phyloP scores from a whole-genome alignment of 2,329 filamentous ascomycete genomes.

The Aspergillus ochraceus region DNA sequence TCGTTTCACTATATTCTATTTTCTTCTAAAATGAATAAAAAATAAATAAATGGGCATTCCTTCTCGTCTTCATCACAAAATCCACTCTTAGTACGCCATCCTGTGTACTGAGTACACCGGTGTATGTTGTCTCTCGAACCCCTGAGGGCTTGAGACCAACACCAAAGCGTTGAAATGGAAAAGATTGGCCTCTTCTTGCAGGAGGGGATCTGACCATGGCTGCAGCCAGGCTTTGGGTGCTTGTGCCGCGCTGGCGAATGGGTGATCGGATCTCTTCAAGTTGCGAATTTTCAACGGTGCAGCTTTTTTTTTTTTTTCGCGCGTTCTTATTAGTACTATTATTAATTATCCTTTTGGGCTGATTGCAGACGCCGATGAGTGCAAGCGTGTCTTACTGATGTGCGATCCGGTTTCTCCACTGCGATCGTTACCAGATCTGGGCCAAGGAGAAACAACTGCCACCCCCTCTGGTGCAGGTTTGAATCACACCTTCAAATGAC shows the following conservation, averaged over 20 bases:
- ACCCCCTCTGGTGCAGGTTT: not conserved
- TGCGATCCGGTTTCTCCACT: constrained; percentile 23
- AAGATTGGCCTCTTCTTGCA: constrained; percentile 14
- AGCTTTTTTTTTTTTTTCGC: not conserved
- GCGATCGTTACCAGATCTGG: constrained; percentile 26
- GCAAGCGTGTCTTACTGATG: constrained; percentile 12
- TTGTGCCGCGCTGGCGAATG: constrained; percentile 12
- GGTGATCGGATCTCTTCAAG: constrained; percentile 21
- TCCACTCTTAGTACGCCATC: not conserved
- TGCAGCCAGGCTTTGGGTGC: constrained; percentile 16
- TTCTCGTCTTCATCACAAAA: not conserved
- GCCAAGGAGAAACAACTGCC: constrained; percentile 10
- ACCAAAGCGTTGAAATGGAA: not conserved
- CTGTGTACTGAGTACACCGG: too few species aligned
- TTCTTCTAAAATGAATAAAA: constrained; percentile 1
- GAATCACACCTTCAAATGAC: not conserved
- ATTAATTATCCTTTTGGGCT: constrained; percentile 6
- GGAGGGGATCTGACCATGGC: constrained; percentile 19
- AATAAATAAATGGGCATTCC: not conserved
- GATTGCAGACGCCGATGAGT: constrained; percentile 14
- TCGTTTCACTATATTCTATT: constrained; percentile 10
- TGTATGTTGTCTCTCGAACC: not conserved
- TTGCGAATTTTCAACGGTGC: constrained; percentile 20
- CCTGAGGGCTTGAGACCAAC: not conserved
- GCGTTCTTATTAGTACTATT: too few species aligned